Base-by-base conservation (phyloP, 1,284 basidiomycete genomes). In the Cutaneotrichosporon arboriforme region DNA sequence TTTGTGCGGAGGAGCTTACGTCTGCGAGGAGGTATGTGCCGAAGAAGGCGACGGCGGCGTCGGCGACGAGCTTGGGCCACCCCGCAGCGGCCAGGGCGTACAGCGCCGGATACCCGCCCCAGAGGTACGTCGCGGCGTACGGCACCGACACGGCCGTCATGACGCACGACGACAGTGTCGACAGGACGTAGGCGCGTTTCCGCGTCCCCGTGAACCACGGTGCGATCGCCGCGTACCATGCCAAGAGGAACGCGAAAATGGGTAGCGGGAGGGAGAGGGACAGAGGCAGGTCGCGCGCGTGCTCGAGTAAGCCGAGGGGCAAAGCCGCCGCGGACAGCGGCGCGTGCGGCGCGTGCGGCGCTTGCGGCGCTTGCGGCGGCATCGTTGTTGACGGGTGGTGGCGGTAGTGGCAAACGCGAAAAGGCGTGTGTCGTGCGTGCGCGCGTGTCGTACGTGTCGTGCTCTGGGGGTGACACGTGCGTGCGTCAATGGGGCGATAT, bases 141-240 rank as follows among this genome's bases (percentile, higher is more conserved):
- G 82, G 82, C 7, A 83, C 47, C 42, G 79, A 79, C 23, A 63
- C 61, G 8, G 77, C 12, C 8, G 78, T 78, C 80, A 83, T 82
- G 33, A 63, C 46, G 3, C 59, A 61, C 39, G 78, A 77, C 5
- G 79, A 76, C 31, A 79, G 55, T 1, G 77, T 68, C 1, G 82
- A 81, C 34, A 84, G 73, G 44, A 84, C 67, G 78, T 83, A 84
- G 42, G 82, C 75, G 17, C 71, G 68, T 59, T 80, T 76, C 59
- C 80, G 81, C 41, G 69, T 48, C 2, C 73, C 73, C 4, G 68
- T 46, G 62, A 77, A 80, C 26, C 39, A 50, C 0, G 70, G 65
- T 0, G 75, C 64, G 20, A 78, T 57, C n/a, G 72, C 1, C 45
- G 67, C 54, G 67, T 80, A 82, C 2, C 66, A 21, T 1, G 54